Conservation (phyloP, 768 basidiomycete species). For the Leccinum imitatum region DNA sequence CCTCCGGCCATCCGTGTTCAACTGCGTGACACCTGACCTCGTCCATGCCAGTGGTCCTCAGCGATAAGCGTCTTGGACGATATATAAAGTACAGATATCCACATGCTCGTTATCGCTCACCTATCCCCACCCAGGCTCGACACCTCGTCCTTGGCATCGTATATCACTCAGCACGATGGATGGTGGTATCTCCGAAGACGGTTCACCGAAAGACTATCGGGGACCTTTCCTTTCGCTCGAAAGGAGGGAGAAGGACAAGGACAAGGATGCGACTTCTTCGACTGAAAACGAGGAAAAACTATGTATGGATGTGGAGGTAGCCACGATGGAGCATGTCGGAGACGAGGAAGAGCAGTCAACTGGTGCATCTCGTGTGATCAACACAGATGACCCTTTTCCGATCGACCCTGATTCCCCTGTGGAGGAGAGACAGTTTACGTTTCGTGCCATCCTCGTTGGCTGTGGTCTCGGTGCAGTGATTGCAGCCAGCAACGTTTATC, state of each 20-base stretch:
- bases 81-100: background rate
- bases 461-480: constrained; percentile 53
- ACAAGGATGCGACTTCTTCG: background rate
- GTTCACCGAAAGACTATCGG: background rate
- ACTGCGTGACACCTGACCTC: constrained; percentile 4
- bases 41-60: too few relatives aligned
- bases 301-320: constrained; percentile 2
- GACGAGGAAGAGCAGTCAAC: background rate
- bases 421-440: constrained; percentile 48
- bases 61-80: constrained; percentile 13
- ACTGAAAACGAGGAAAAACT: background rate
- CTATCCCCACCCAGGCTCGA: background rate
- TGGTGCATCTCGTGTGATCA: constrained; percentile 12
- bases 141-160: background rate
- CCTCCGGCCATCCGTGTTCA: background rate
- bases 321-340: background rate
- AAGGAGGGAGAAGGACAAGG: background rate
- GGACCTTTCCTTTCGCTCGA: background rate
- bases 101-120: background rate
- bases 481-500: constrained; percentile 64
- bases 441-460: constrained; percentile 53
- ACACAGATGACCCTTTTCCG: constrained; percentile 48
- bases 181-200: background rate
- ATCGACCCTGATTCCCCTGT: constrained; percentile 43
- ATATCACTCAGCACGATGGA: background rate